Evolutionary conservation across 1,284 basidiomycete species (phyloP).

Genomic region (Puccinia novopanici): DNA sequence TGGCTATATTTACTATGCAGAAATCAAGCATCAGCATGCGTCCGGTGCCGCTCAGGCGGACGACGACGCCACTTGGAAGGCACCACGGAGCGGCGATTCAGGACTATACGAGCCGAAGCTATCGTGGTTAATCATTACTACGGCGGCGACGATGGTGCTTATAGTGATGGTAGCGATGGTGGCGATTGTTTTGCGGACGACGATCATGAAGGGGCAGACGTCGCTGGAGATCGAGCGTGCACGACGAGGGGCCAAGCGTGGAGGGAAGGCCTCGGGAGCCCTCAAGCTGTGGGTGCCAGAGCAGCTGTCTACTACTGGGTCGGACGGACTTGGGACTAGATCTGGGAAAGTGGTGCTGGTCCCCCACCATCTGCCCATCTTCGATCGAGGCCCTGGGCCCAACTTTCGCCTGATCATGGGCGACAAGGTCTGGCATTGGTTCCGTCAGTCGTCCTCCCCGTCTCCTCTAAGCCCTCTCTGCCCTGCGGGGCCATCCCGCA

Average conservation of each 20-base stretch:
- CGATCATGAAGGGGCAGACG: constrained; percentile 6
- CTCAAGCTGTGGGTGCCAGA: constrained; percentile 41
- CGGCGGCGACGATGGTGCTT: constrained; percentile 3
- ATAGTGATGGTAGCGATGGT: constrained; percentile 27
- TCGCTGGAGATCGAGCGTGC: constrained; percentile 40
- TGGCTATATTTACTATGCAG: constrained; percentile 30
- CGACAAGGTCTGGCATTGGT: constrained; percentile 33
- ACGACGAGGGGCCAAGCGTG: neutral
- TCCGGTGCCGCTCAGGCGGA: neutral
- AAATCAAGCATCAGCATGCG: neutral
- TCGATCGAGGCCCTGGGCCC: neutral
- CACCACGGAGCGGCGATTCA: neutral
- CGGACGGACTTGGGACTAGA: neutral
- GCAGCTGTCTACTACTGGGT: too few relatives aligned
- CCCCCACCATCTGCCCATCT: constrained; percentile 8
- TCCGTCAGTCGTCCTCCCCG: constrained; percentile 11
- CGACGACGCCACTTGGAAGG: neutral
- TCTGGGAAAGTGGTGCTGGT: constrained; percentile 43
- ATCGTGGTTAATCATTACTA: constrained; percentile 4
- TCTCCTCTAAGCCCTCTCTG: neutral
- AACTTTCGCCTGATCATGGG: constrained; percentile 36
- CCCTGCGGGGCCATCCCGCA: neutral
- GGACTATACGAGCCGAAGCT: constrained; percentile 14
- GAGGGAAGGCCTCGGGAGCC: neutral
- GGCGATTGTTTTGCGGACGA: constrained; percentile 2